A percentile compares a stretch with the other conserved stretches of the same genome.
Conservation (phyloP, 148 eudicot genomes). For the Hydrangea macrophylla region DNA sequence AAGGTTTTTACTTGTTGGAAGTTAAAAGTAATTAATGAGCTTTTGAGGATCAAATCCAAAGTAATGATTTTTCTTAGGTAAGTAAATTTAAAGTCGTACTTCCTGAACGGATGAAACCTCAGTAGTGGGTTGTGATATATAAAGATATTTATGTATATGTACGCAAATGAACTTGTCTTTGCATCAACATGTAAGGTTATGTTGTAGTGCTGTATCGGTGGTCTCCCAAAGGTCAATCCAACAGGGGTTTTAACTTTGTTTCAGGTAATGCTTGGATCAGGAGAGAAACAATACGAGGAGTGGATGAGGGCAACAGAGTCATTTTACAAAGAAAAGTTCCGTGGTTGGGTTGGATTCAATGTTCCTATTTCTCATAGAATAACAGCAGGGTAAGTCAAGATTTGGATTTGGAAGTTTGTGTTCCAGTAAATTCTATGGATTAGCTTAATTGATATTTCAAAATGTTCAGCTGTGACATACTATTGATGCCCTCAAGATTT, state of each 20-base stretch:
- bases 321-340: constrained; percentile 59
- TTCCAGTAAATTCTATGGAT: neutral
- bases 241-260: constrained; percentile 11
- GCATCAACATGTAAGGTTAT: neutral
- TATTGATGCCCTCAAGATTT: constrained; percentile 97
- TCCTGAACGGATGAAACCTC: neutral
- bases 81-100: neutral
- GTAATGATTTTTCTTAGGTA: neutral
- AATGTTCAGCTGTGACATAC: constrained; percentile 79
- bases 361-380: constrained; percentile 92
- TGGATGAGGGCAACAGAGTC: constrained; percentile 88
- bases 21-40: neutral
- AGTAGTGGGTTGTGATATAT: neutral
- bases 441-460: constrained; percentile 8
- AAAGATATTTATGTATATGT: neutral
- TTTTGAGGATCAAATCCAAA: neutral
- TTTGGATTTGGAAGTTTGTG: neutral
- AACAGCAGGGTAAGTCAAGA: constrained; percentile 80
- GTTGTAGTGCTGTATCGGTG: neutral
- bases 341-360: constrained; percentile 97
- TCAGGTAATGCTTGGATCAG: constrained; percentile 97
- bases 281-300: constrained; percentile 72
- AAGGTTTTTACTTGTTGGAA: neutral
- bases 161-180: neutral
- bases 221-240: neutral